Base-by-base conservation (phyloP, 2,329 filamentous ascomycete species). In the Exophiala sp. region DNA sequence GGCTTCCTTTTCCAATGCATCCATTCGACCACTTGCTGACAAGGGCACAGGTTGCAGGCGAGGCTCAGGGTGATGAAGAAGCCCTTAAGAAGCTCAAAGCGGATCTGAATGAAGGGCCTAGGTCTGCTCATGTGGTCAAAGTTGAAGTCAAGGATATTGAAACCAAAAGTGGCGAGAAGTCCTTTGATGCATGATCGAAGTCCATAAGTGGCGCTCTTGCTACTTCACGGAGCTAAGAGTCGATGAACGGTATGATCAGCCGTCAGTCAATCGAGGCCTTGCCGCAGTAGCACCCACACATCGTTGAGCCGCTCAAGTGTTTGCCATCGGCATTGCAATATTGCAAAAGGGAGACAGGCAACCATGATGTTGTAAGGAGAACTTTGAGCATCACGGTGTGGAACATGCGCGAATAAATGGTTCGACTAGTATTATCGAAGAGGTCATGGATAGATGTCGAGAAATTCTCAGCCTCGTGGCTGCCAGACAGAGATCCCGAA, bases 1-100 rank as follows among this genome's bases (percentile, higher is more conserved):
- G 69, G 18, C 2, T 11, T 24, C 12, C 16, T 20, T 21, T 21
- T 39, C 20, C 3, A 3, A 12, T 20, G 36, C 10, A 57, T 24
- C 9, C 12, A 36, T 5, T 29, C 35, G 35, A 49, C 34, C 16
- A 16, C 51, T 16, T 41, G 36, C 43, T 52, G 46, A 59, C 47
- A 35, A 38, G 40, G 40, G 29, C 3, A 29, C 61, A 96, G 89
- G 91, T 97, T 43, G 84, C 89, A 66, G 92, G 92, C 21, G 91
- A 96, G 72, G 91, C 86, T 4, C 92, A 97, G 68, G 91, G 90
- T 29, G 77, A 81, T 1, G 78, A 84, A 1, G 78, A 83, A 0
- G 72, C 79, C 2, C 69, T 97, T 21, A 72, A 83, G 48, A 80
- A 83, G 51, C 87, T 96, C 61, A 73, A 95, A 34, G 82, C 86